phyloP scores from a whole-genome alignment of 2,329 filamentous ascomycete species.

The Verruconis gallopava region DNA sequence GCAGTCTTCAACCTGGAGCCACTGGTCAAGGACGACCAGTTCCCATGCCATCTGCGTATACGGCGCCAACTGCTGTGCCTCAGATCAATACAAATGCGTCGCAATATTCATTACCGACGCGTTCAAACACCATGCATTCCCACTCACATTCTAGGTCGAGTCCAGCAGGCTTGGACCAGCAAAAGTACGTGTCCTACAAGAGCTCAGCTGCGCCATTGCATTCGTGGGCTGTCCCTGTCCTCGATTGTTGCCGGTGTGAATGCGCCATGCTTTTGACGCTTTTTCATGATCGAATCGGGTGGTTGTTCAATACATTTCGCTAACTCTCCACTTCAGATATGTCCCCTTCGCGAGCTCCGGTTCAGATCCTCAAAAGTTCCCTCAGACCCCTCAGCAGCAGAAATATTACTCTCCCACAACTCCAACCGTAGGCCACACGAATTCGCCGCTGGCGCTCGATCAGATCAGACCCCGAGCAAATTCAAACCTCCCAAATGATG shows the following conservation, averaged over 20 bases:
- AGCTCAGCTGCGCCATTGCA: too few species aligned
- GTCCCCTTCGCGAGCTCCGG: slow-evolving; percentile 37
- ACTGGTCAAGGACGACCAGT: slow-evolving; percentile 39
- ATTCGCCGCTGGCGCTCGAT: slow-evolving; percentile 79
- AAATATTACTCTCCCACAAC: slow-evolving; percentile 36
- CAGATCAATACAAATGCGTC: slow-evolving; percentile 41
- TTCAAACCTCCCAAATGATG: slow-evolving; percentile 62
- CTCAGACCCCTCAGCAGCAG: slow-evolving; percentile 39
- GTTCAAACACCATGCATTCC: slow-evolving; percentile 47
- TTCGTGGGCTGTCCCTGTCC: too few species aligned
- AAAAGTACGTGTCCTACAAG: slow-evolving; percentile 43
- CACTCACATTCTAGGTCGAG: slow-evolving; percentile 75
- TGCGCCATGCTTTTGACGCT: slow-evolving; percentile 35
- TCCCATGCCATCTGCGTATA: slow-evolving; percentile 38
- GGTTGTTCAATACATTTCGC: not conserved
- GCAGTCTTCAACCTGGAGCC: slow-evolving; percentile 43
- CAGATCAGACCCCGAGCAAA: slow-evolving; percentile 84
- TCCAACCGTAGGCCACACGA: slow-evolving; percentile 51
- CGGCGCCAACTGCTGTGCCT: slow-evolving; percentile 44
- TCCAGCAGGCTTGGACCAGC: slow-evolving; percentile 38
- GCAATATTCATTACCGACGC: slow-evolving; percentile 51
- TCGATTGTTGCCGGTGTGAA: too few species aligned
- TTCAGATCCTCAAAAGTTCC: slow-evolving; percentile 8
- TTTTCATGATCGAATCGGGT: not conserved
- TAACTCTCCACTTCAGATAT: not conserved